Percentiles rank a stretch among this genome's conserved stretches.
phyloP scores from a whole-genome alignment of 2,329 filamentous ascomycete species.

The Exophiala xenobiotica region DNA sequence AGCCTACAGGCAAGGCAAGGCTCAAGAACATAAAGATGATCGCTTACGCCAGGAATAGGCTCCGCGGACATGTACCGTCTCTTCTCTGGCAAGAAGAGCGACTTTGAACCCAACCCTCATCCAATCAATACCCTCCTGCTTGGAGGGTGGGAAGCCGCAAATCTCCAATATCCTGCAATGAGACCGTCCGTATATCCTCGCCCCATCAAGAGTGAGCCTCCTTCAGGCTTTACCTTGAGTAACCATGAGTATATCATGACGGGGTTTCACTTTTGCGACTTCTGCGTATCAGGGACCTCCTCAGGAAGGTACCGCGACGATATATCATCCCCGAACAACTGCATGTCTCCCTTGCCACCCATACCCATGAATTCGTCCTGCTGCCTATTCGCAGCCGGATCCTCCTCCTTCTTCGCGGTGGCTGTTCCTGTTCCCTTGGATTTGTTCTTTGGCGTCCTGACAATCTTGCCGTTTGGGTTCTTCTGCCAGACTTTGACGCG shows the following conservation, averaged over 20 bases:
- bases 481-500: constrained; percentile 74
- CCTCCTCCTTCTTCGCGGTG: constrained; percentile 52
- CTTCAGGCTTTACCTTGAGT: too few species aligned
- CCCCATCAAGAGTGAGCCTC: too few species aligned
- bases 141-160: too few species aligned
- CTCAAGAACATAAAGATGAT: too few species aligned
- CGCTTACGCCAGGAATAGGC: too few species aligned
- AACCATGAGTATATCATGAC: too few species aligned
- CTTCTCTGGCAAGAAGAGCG: too few species aligned
- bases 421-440: constrained; percentile 6
- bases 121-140: too few species aligned
- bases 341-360: constrained; percentile 82
- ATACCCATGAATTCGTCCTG: constrained; percentile 77
- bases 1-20: not conserved
- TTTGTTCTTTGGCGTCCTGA: constrained; percentile 30
- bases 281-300: constrained; percentile 21
- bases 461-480: constrained; percentile 56
- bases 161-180: too few species aligned
- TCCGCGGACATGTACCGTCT: too few species aligned
- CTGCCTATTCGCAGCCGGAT: constrained; percentile 66
- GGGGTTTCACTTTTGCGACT: constrained; percentile 13
- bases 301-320: constrained; percentile 39
- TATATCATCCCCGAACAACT: constrained; percentile 67
- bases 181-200: too few species aligned
- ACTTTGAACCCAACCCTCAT: too few species aligned